phyloP scores from a whole-genome alignment of 805 yeast species.

The Saccharomycopsis fodiens region DNA sequence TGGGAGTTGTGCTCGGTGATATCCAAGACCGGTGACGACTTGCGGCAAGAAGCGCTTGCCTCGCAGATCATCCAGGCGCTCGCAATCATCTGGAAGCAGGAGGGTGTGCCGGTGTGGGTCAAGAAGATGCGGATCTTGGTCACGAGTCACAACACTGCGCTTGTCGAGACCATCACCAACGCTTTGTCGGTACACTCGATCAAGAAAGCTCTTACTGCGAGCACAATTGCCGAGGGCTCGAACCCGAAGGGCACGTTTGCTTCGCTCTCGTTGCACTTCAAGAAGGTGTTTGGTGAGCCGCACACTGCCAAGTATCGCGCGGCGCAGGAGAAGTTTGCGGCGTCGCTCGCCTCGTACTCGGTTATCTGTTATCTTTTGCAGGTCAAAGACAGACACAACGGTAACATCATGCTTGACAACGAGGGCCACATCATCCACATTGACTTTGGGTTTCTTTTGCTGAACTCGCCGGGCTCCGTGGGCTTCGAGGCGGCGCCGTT shows the following conservation, averaged over 20 bases:
- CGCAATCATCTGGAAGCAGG: conserved; percentile 73
- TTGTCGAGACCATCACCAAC: conserved; percentile 93
- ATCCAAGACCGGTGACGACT: conserved; percentile 92
- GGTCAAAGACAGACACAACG: conserved; percentile 94
- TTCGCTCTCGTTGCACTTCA: conserved; percentile 72
- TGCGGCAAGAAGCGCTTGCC: conserved; percentile 96
- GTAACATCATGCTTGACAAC: conserved; percentile 92
- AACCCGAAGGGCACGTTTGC: conserved; percentile 66
- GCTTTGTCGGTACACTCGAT: conserved; percentile 92
- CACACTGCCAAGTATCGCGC: conserved; percentile 46
- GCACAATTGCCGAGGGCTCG: conserved; percentile 57
- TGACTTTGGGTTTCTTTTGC: conserved; percentile 88
- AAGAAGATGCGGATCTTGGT: conserved; percentile 87
- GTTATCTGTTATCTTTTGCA: conserved; percentile 84
- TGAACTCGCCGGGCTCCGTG: conserved; percentile 94
- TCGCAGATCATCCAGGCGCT: conserved; percentile 87
- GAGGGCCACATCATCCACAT: conserved; percentile 94
- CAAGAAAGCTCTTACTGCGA: conserved; percentile 81
- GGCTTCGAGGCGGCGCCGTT: conserved; percentile 98
- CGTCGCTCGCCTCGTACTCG: conserved; percentile 86
- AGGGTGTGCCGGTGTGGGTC: conserved; percentile 76
- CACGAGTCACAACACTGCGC: conserved; percentile 84
- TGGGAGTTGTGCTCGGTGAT: conserved; percentile 97
- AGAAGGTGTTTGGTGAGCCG: conserved; percentile 63
- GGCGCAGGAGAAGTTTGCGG: conserved; percentile 82